Evolutionary conservation across 1,284 basidiomycete genomes (phyloP).

Genomic region (Retiboletus flavoniger): DNA sequence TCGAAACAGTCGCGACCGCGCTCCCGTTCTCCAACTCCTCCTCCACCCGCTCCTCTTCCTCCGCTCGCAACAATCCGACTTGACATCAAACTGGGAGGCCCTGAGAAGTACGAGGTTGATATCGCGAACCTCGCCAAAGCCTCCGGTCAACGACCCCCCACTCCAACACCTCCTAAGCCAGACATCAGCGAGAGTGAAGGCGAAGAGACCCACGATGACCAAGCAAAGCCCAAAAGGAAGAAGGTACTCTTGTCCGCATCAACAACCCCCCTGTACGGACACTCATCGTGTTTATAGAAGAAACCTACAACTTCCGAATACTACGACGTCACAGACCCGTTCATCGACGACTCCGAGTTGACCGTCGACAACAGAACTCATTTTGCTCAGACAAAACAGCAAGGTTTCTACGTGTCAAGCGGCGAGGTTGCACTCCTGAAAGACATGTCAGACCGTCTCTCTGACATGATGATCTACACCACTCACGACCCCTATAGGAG

Average conservation of each 20-base stretch:
- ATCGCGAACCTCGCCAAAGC: constrained; percentile 56
- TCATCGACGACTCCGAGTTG: constrained; percentile 97
- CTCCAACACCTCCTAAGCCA: constrained; percentile 48
- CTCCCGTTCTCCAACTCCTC: constrained; percentile 57
- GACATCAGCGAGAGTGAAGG: constrained; percentile 55
- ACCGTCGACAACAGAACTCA: constrained; percentile 86
- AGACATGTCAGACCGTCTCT: constrained; percentile 53
- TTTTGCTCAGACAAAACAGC: constrained; percentile 91
- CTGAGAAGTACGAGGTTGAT: constrained; percentile 71
- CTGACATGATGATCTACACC: background rate
- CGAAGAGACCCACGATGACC: constrained; percentile 44
- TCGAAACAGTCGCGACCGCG: constrained; percentile 46
- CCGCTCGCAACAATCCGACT: constrained; percentile 67
- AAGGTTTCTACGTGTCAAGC: constrained; percentile 90
- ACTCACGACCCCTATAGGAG: constrained; percentile 33
- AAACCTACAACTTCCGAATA: constrained; percentile 64
- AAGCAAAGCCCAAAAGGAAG: constrained; percentile 42
- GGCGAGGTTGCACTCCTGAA: constrained; percentile 84
- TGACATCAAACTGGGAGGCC: constrained; percentile 66
- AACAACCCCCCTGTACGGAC: background rate
- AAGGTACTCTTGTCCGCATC: constrained; percentile 35
- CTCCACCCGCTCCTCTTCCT: constrained; percentile 48
- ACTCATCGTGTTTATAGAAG: constrained; percentile 38
- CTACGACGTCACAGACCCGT: constrained; percentile 91
- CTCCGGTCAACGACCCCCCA: constrained; percentile 62